Evolutionary conservation across 2,329 filamentous ascomycete species (phyloP), one percentile per base, ranked within the genome.

Genomic region (Celoporthe dispersa): DNA sequence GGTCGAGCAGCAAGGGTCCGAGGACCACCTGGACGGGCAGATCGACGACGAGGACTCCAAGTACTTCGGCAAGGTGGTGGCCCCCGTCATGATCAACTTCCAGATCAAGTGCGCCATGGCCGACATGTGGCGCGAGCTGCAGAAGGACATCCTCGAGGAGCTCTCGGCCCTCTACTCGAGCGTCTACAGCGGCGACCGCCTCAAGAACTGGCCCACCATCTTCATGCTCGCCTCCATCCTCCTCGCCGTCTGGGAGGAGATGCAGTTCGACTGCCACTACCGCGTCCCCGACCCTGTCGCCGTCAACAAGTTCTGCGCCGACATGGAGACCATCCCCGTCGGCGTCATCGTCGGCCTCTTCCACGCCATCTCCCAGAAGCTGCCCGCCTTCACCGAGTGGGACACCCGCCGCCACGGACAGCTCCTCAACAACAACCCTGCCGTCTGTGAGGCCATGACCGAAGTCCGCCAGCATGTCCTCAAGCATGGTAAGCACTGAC

Each of bases 51-150:
- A 93, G 76, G 88, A 91, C 67, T 97, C 94, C 74, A 96, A 93
- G 79, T 98, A 92, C 85, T 91, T 88, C 76, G 94, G 94, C 77
- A 95, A 95, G 85, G 94, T 92, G 48, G 90, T 97, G 73, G 95
- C 95, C 22, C 95, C 95, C 16, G 94, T 98, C 79, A 97, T 98
- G 94, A 97, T 98, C 88, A 98, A 98, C 86, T 98, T 98, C 88
- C 94, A 98, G 84, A 94, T 98, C 85, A 98, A 98, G 88, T 96
- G 93, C 77, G 94, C 94, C 68, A 91, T 98, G 83, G 95, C 94
- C 74, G 94, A 97, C 77, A 97, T 98, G 93, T 98, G 95, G 95
- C 94, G 95, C 74, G 94, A 97, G 81, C 86, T 98, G 70, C 94
- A 98, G 81, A 97, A 97, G 84, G 95, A 98, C 76, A 94, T 98